Evolutionary conservation across 495 filamentous ascomycete species (phyloP), one percentile per base, ranked within the genome.

Genomic region (Massariosphaeria phaeospora): DNA sequence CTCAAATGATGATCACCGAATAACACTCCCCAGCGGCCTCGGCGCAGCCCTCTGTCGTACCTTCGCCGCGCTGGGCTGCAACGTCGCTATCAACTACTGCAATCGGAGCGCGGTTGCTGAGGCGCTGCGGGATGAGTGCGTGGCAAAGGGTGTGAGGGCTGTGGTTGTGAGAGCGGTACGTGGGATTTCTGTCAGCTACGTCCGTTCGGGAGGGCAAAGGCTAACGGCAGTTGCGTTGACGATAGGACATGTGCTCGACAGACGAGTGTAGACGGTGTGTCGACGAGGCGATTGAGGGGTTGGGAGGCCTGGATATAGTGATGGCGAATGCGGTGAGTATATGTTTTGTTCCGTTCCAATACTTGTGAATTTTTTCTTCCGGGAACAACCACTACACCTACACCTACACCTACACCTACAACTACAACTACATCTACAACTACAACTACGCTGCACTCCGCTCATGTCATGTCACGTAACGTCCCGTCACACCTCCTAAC

Each of bases 31-130:
- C 52, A 84, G 82, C 61, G 84, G 85, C 11, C 74, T 88, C 3
- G 85, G 85, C 18, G 84, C 81, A 38, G 48, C 80, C 8, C 72
- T 86, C 2, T 76, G 72, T 26, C 69, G 76, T 31, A 84, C 83
- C 31, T 88, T 88, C 64, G 85, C 84, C 5, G 67, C 73, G 7
- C 77, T 85, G 58, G 82, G 82, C 25, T 78, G 71, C 57, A 86
- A 86, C 62, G 67, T 89, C 40, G 83, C 80, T 13, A 81, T 90
- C 65, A 88, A 88, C 66, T 89, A 86, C 61, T 69, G 76, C 52
- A 76, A 76, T 20, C 80, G 71, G 63, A 68, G 73, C 17, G 69
- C 71, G 1, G 59, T 69, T 8, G 85, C 86, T 1, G 70, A 82
- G 43, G 73, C 74, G 20, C 67, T 85, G 11, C 77, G 74, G 0